phyloP scores from a whole-genome alignment of 1,284 basidiomycete species.

The Trichosporon coremiiforme region DNA sequence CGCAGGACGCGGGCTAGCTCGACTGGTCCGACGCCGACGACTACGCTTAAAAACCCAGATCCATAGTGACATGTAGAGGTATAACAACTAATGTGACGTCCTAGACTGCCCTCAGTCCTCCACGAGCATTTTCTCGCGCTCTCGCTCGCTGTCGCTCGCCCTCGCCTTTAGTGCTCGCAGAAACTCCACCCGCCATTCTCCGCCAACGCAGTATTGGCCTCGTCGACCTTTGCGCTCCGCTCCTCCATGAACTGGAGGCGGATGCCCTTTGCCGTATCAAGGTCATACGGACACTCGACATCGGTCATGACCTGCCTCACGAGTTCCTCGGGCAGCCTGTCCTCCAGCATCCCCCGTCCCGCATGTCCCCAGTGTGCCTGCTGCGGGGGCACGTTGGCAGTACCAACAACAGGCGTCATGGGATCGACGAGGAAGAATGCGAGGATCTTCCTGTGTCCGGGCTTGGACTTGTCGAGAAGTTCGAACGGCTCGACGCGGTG shows the following conservation, averaged over 20 bases:
- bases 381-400: slow-evolving; percentile 31
- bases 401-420: slow-evolving; percentile 19
- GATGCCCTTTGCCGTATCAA: slow-evolving; percentile 26
- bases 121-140: too few relatives aligned
- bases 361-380: slow-evolving; percentile 24
- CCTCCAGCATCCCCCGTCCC: not conserved
- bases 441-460: slow-evolving; percentile 31
- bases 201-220: not conserved
- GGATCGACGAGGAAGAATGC: slow-evolving; percentile 34
- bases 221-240: slow-evolving; percentile 19
- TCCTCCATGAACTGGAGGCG: slow-evolving; percentile 32
- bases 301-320: slow-evolving; percentile 21
- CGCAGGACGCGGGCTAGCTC: not conserved
- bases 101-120: too few relatives aligned
- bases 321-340: slow-evolving; percentile 13
- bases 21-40: slow-evolving; percentile 1
- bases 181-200: slow-evolving; percentile 14
- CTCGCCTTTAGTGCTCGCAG: slow-evolving; percentile 26
- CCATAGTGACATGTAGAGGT: not conserved
- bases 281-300: slow-evolving; percentile 25
- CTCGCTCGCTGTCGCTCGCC: too few relatives aligned
- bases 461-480: slow-evolving; percentile 24
- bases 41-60: not conserved
- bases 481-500: slow-evolving; percentile 26
- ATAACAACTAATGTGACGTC: not conserved